Conservation (phyloP, 306 rosid species). For the Fragaria ananassa region DNA sequence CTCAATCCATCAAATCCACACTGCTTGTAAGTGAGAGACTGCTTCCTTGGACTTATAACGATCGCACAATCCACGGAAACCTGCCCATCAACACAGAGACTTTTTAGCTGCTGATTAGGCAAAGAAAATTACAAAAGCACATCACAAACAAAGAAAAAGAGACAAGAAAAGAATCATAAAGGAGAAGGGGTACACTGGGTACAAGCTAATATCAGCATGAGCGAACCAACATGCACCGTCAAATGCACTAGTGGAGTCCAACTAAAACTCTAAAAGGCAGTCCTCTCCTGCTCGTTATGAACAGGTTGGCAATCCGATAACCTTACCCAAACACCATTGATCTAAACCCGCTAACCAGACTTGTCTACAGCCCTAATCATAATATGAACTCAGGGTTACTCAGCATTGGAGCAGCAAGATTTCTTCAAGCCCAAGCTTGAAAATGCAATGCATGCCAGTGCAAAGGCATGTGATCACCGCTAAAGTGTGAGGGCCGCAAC, state of each 20-base stretch:
- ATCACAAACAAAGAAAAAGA: neutral
- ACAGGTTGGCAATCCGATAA: neutral
- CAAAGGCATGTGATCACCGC: constrained; percentile 1
- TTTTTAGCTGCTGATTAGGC: neutral
- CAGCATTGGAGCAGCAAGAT: constrained; percentile 1
- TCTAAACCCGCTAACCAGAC: neutral
- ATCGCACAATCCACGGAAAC: constrained; percentile 95
- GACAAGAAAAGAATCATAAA: neutral
- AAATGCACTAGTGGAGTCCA: neutral
- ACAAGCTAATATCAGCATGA: neutral
- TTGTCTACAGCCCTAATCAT: neutral
- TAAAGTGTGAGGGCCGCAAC: neutral
- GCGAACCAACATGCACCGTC: neutral
- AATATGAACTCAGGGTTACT: neutral
- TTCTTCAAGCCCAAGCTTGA: constrained; percentile 17
- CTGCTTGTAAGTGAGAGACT: constrained; percentile 77
- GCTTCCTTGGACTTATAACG: constrained; percentile 93
- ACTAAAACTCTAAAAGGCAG: neutral
- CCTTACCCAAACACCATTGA: neutral
- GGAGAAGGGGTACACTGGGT: too few relatives aligned
- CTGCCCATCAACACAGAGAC: constrained; percentile 39
- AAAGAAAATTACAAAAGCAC: neutral
- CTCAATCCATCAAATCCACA: constrained; percentile 94
- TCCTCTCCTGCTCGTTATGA: neutral
- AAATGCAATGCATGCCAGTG: constrained; percentile 3